phyloP scores from a whole-genome alignment of 2,329 filamentous ascomycete genomes.

The Colletotrichum camelliae region DNA sequence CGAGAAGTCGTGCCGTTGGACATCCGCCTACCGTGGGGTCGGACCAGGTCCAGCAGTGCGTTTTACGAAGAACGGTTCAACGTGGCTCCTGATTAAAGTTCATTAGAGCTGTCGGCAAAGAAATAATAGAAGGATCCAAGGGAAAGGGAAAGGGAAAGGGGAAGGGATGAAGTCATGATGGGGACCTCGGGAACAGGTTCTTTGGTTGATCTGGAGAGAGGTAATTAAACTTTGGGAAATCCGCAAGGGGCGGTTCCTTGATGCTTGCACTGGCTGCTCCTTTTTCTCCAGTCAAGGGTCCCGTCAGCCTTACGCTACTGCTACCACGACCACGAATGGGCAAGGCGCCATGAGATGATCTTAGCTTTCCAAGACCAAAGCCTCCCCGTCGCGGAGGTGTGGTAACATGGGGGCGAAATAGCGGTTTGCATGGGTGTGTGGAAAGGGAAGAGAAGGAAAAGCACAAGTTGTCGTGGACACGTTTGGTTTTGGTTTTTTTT shows the following conservation, averaged over 20 bases:
- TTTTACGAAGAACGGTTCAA: not conserved
- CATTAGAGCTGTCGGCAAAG: not conserved
- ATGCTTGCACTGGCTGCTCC: not conserved
- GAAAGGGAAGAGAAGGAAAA: not conserved
- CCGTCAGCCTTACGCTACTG: slow-evolving; percentile 15
- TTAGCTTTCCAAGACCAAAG: not conserved
- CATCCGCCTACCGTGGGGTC: not conserved
- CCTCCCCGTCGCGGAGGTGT: slow-evolving; percentile 4
- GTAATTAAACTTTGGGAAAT: not conserved
- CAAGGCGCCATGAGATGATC: slow-evolving; percentile 6
- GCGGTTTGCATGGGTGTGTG: not conserved
- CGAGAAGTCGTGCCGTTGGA: not conserved
- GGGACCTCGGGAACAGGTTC: not conserved
- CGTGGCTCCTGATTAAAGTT: not conserved
- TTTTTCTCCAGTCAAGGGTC: slow-evolving; percentile 2
- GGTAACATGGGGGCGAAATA: slow-evolving; percentile 9
- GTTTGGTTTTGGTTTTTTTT: not conserved
- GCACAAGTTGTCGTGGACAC: not conserved
- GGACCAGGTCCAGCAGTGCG: not conserved
- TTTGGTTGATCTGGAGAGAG: not conserved
- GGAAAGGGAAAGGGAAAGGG: no score
- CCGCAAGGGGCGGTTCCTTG: not conserved
- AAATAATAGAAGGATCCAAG: not conserved
- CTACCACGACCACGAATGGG: not conserved
- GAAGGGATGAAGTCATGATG: not conserved